Base-by-base conservation (phyloP, 371 early-diverging fungal genomes). In the Phascolomyces articulosus region DNA sequence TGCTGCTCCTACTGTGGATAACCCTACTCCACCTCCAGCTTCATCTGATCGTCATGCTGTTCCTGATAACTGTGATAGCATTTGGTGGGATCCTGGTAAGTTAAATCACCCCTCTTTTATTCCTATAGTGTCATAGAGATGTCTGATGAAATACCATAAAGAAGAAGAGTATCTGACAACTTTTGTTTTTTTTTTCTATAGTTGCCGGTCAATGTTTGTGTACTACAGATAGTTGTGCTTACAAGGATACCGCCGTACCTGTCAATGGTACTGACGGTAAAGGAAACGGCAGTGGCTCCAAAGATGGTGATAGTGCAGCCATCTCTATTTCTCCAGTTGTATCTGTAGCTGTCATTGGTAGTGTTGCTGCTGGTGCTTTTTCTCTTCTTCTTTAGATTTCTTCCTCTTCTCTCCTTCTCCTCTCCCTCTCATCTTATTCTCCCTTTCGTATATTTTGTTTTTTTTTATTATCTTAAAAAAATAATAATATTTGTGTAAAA, bases 41-140 rank as follows among this genome's bases (percentile, higher is more conserved):
- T 64, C 83, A 27, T 73, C 68, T 0, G 73, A 70, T 67, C 85
- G 91, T 44, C 80, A 80, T 29, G 73, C 82, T 18, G 77, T 91
- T 8, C 88, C 90, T 55, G 76, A 78, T 48, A 87, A 74, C 62
- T 91, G 92, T 67, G 90, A 88, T 53, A 85, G 85, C 64, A 72
- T 88, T 47, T 90, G 87, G 87, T 91, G 90, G 90, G 90, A 91
- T 57, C 91, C 92, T 58, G 75, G 69, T 68, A 68, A 68, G 64
- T 24, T 16, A 24, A 24, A 7, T 44, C 44, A 44, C 16, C 7
- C 34, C 9, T 3, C 9, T 31, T 31, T 31, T 31, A 6, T 31
- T 31, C 9, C 31, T 31, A n/a, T n/a, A n/a, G n/a, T n/a, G n/a
- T n/a, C n/a, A n/a, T n/a, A n/a, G n/a, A n/a, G n/a, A n/a, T n/a